phyloP scores from a whole-genome alignment of 768 basidiomycete genomes.

The Amanita brunnescens region DNA sequence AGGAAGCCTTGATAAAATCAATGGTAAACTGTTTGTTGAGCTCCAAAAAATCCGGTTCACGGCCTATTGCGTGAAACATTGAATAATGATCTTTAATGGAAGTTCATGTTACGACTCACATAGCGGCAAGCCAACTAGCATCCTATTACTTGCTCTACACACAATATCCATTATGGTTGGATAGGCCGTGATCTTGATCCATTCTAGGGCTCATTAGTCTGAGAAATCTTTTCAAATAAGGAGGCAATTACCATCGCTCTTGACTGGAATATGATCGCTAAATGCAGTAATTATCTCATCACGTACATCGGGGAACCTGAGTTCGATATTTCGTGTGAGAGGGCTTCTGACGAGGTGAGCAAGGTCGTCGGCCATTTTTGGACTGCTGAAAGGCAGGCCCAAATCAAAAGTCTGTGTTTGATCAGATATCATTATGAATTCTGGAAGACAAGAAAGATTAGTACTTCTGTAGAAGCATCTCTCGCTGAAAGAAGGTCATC shows the following conservation, averaged over 20 bases:
- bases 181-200: slow-evolving; percentile 11
- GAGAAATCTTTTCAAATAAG: background rate
- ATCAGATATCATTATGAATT: too few species aligned
- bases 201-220: slow-evolving; percentile 7
- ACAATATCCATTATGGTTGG: slow-evolving; percentile 15
- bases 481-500: slow-evolving; percentile 35
- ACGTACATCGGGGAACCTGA: slow-evolving; percentile 16
- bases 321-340: slow-evolving; percentile 21
- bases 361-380: slow-evolving; percentile 13
- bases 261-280: slow-evolving; percentile 12
- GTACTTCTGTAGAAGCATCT: slow-evolving; percentile 24
- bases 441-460: background rate
- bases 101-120: slow-evolving; percentile 14
- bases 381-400: slow-evolving; percentile 29
- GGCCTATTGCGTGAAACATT: slow-evolving; percentile 10
- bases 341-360: slow-evolving; percentile 17
- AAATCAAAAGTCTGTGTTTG: too few species aligned
- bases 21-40: slow-evolving; percentile 13
- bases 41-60: slow-evolving; percentile 13
- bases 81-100: background rate
- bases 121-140: slow-evolving; percentile 20
- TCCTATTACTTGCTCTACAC: slow-evolving; percentile 14
- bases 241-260: background rate
- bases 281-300: slow-evolving; percentile 18
- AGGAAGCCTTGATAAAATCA: slow-evolving; percentile 12